Base-by-base conservation (phyloP, 2,329 filamentous ascomycete genomes). In the Daldinia eschscholtzii region DNA sequence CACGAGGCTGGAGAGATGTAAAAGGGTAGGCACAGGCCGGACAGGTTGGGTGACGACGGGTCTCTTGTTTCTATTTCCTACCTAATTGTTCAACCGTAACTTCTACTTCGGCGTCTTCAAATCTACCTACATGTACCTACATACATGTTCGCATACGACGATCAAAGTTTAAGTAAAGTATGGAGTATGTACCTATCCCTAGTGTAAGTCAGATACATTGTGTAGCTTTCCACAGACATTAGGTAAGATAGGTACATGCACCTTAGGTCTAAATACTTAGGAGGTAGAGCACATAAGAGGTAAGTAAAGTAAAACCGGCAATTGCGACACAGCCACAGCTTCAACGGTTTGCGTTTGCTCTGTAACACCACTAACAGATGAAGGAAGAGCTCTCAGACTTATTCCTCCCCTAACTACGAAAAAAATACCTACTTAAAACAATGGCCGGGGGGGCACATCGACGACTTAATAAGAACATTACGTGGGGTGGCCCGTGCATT, bases 1-100 rank as follows among this genome's bases (percentile, higher is more conserved):
- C 65, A 71, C 68, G 68, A 70, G 68, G 68, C 65, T 68, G 65
- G 68, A 65, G 65, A 65, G 55, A 64, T 61, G 44, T 56, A 52
- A 68, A 67, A 55, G 30, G 35, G 33, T 12, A 50, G 35, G 35
- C 13, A 39, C 35, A 39, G 35, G 3, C 15, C 15, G 12, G 35
- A 39, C 35, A 39, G 35, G 3, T 39, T 39, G 12, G 35, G 33
- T 35, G 33, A 35, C 33, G 33, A 23, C 20, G 35, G 35, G 35
- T 39, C 35, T 39, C 12, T 39, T 39, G 35, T 39, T 33, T 39
- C 35, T 39, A 15, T 39, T 13, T 39, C 23, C 46, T 30, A 41
- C n/a, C n/a, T n/a, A n/a, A n/a, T 55, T 59, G 28, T 63, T 58
- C 58, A 30, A 63, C 64, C 58, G 64, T 60, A 50, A 63, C 59